Conservation (phyloP, 768 basidiomycete genomes). For the Fibroporia radiculosa region DNA sequence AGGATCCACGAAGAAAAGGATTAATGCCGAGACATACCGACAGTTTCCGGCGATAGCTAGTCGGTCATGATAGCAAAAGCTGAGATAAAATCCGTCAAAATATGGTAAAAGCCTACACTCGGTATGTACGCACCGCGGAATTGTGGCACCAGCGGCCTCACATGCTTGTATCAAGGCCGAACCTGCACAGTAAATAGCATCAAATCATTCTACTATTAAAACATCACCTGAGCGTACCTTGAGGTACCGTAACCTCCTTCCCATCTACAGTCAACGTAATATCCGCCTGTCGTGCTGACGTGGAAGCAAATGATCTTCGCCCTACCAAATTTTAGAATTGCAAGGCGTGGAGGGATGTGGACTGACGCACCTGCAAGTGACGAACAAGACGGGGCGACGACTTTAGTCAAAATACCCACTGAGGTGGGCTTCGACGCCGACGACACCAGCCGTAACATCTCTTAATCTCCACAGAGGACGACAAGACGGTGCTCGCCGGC, state of each 20-base stretch:
- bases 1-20: slow-evolving; percentile 5
- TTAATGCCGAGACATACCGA: slow-evolving; percentile 45
- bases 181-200: slow-evolving; percentile 35
- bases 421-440: slow-evolving; percentile 45
- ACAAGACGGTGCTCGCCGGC: slow-evolving; percentile 14
- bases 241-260: slow-evolving; percentile 94
- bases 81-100: not conserved
- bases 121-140: slow-evolving; percentile 87
- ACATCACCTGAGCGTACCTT: slow-evolving; percentile 66
- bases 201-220: not conserved
- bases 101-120: slow-evolving; percentile 34
- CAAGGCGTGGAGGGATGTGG: not conserved
- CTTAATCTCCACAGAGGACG: slow-evolving; percentile 7
- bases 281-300: slow-evolving; percentile 60
- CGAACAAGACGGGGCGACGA: slow-evolving; percentile 32
- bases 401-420: slow-evolving; percentile 64
- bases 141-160: slow-evolving; percentile 76
- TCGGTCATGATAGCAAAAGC: slow-evolving; percentile 28
- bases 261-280: slow-evolving; percentile 95
- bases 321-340: slow-evolving; percentile 28
- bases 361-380: slow-evolving; percentile 27
- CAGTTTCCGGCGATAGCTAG: slow-evolving; percentile 98
- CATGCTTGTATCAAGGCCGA: slow-evolving; percentile 97
- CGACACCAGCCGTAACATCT: slow-evolving; percentile 68
- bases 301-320: slow-evolving; percentile 56